A percentile compares a stretch with the other conserved stretches of the same genome.
These are phyloP conservation scores for Kwoniella europaea DNA, from an alignment of 768 basidiomycete species.

Conservation along the genomic window DNA sequence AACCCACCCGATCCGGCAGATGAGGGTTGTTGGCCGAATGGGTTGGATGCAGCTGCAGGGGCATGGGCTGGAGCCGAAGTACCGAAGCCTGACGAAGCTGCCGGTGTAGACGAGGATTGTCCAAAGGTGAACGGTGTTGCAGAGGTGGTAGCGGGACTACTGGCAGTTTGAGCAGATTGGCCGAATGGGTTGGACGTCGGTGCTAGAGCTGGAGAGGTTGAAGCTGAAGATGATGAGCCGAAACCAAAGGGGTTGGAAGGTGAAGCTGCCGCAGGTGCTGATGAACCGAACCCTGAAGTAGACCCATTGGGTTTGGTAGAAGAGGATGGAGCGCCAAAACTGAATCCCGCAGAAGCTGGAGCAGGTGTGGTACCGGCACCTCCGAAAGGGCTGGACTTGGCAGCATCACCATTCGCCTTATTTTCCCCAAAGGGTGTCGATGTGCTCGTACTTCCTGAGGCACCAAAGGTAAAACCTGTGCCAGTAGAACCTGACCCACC, in stretches of 20 bases:
- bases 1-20: constrained; percentile 13
- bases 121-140: constrained; percentile 19
- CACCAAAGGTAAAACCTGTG: constrained; percentile 14
- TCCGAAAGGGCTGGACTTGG: constrained; percentile 23
- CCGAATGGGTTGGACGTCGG: constrained; percentile 31
- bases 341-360: constrained; percentile 22
- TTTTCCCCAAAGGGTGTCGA: constrained; percentile 2
- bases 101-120: background rate
- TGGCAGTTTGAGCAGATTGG: constrained; percentile 13
- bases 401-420: constrained; percentile 11
- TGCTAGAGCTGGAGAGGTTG: constrained; percentile 12
- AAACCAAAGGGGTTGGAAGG: constrained; percentile 27
- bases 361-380: constrained; percentile 8
- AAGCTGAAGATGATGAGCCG: constrained; percentile 4
- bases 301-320: constrained; percentile 10
- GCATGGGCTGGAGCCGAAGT: constrained; percentile 5
- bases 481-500: background rate
- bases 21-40: constrained; percentile 17
- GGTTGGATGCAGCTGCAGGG: constrained; percentile 15
- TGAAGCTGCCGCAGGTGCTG: background rate
- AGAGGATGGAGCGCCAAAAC: constrained; percentile 11
- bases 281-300: constrained; percentile 9
- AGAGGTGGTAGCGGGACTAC: constrained; percentile 9
- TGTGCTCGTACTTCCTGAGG: constrained; percentile 10
- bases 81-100: constrained; percentile 9